Percentiles rank a stretch among this genome's conserved stretches.
These are phyloP conservation scores for peach (Prunus persica) DNA, from an alignment of 306 rosid species.

Conservation along the genomic window Prunus_persica_NCBIv2 NC_034013.1:1140501-1141000, in stretches of 20 bases:
- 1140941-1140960: not conserved
- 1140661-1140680: constrained; percentile 48
- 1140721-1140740: constrained; percentile 13
- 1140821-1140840: not conserved
- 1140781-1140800: not conserved
- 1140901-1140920: constrained; percentile 2
- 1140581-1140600: constrained; percentile 84
- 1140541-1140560: constrained; percentile 57
- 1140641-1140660: constrained; percentile 46
- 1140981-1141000: not conserved
- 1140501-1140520: constrained; percentile 29
- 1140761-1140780: not conserved
- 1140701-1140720: constrained; percentile 74
- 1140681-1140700: constrained; percentile 62
- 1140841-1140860: not conserved
- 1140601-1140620: constrained; percentile 54
- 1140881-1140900: not conserved
- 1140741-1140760: not conserved
- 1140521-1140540: constrained; percentile 88
- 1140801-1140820: not conserved
- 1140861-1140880: not conserved
- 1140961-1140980: not conserved
- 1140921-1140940: not conserved
- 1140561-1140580: constrained; percentile 54
- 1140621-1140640: constrained; percentile 44